Evolutionary conservation across 305 asterid genomes (phyloP).

Genomic region (Lippia alba): DNA sequence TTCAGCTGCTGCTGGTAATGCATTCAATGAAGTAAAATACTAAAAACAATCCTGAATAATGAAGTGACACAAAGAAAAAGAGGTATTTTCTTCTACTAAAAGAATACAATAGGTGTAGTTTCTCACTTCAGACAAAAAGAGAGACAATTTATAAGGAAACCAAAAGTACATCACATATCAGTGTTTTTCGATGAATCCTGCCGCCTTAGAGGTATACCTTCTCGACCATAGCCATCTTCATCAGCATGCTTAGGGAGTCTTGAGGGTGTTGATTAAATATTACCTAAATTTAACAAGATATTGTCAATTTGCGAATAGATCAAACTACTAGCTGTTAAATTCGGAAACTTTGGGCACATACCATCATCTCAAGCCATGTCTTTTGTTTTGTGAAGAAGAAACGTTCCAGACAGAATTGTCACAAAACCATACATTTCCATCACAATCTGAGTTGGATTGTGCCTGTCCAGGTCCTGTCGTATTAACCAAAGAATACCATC

Average conservation of each 20-base stretch:
- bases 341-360: background rate
- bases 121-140: constrained; percentile 36
- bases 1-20: constrained; percentile 1
- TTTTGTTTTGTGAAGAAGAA: constrained; percentile 98
- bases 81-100: constrained; percentile 27
- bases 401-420: constrained; percentile 93
- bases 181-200: constrained; percentile 66
- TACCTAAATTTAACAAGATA: constrained; percentile 40
- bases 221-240: constrained; percentile 62
- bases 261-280: constrained; percentile 31
- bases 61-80: background rate
- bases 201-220: constrained; percentile 85
- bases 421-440: constrained; percentile 97
- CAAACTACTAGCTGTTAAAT: background rate
- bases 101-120: constrained; percentile 42
- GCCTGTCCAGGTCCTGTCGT: constrained; percentile 96
- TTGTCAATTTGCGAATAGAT: background rate
- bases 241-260: constrained; percentile 61
- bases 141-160: constrained; percentile 29
- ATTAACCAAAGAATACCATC: constrained; percentile 21
- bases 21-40: background rate
- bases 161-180: constrained; percentile 32
- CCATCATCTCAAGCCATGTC: constrained; percentile 92
- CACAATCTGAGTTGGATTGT: constrained; percentile 88
- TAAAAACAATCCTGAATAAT: background rate